Evolutionary conservation across 1,284 basidiomycete genomes (phyloP).

Genomic region (Ceratobasidium sp.): DNA sequence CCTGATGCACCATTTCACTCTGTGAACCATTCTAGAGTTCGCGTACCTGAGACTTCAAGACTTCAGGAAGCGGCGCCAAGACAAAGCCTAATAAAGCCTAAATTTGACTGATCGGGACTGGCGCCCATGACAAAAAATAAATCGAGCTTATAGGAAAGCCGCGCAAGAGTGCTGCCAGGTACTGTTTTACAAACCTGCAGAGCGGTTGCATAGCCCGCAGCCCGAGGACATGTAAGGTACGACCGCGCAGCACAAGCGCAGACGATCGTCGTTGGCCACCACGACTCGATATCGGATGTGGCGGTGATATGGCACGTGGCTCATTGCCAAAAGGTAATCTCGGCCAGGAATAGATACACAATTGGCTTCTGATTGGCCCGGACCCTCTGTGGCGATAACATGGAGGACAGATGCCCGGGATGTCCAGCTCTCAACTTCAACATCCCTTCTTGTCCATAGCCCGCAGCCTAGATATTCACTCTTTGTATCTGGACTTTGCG

Average conservation of each 20-base stretch:
- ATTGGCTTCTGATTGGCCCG: background rate
- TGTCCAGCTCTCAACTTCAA: constrained; percentile 16
- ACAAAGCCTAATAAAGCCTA: background rate
- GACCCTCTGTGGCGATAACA: background rate
- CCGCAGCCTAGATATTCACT: constrained; percentile 5
- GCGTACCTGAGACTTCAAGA: no score
- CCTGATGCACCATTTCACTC: no score
- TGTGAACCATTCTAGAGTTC: no score
- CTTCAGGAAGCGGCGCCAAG: background rate
- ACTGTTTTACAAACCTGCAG: no score
- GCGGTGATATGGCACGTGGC: background rate
- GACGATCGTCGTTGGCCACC: no score
- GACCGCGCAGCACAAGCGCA: no score
- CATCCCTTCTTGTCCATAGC: background rate
- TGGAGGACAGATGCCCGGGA: background rate
- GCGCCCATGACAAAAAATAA: background rate
- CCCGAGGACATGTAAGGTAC: no score
- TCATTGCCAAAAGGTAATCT: background rate
- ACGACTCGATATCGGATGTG: background rate
- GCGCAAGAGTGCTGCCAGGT: background rate
- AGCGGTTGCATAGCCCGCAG: no score
- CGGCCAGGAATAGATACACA: background rate
- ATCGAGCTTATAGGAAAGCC: background rate
- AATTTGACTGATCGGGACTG: background rate
- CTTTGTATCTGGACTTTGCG: constrained; percentile 7